Percentiles rank a stretch among this genome's conserved stretches.
Conservation (phyloP, 305 asterid genomes). For the Lippia alba region DNA sequence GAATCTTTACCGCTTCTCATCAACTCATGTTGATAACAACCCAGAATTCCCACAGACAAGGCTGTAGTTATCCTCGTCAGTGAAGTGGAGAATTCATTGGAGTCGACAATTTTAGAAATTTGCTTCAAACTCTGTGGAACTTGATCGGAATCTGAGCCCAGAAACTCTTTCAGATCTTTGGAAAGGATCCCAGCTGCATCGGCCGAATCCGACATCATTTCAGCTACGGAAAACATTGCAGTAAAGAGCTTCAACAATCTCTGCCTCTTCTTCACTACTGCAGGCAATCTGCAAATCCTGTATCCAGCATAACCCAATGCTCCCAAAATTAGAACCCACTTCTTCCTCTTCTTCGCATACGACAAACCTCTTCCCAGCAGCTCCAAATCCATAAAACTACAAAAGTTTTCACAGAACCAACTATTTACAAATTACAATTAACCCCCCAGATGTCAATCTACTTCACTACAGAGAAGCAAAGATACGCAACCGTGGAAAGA, state of each 20-base stretch:
- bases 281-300: conserved; percentile 56
- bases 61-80: conserved; percentile 53
- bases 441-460: no score
- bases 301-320: conserved; percentile 66
- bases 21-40: conserved; percentile 42
- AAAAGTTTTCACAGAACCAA: not conserved
- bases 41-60: conserved; percentile 58
- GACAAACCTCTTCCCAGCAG: conserved; percentile 41
- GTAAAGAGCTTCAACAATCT: conserved; percentile 47
- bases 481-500: conserved; percentile 15
- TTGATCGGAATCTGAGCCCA: conserved; percentile 64
- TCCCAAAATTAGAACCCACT: conserved; percentile 52
- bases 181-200: conserved; percentile 68
- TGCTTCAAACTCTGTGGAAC: conserved; percentile 74
- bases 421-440: conserved; percentile 12
- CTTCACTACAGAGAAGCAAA: not conserved
- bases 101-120: conserved; percentile 60
- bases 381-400: conserved; percentile 47
- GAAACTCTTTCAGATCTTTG: conserved; percentile 59
- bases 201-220: conserved; percentile 71
- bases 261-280: conserved; percentile 59
- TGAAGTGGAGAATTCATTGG: conserved; percentile 60
- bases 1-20: conserved; percentile 6
- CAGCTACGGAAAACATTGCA: conserved; percentile 55
- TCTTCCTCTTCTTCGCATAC: conserved; percentile 49